A percentile compares a stretch with the other conserved stretches of the same genome.
Conservation (phyloP, 768 basidiomycete genomes). For the Cubamyces sp. region DNA sequence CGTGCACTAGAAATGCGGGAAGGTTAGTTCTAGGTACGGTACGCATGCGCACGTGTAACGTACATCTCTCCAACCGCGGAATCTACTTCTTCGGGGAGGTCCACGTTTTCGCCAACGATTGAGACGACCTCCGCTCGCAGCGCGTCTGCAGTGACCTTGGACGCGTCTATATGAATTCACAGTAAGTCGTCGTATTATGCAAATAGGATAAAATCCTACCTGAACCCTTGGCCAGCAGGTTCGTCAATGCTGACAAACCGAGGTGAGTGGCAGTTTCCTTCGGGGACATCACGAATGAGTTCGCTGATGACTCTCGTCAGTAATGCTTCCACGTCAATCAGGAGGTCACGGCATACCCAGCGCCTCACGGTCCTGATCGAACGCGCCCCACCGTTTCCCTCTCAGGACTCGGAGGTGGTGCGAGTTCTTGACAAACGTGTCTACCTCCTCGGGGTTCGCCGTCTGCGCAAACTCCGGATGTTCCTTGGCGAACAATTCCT, state of each 20-base stretch:
- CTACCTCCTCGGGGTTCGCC: slow-evolving; percentile 58
- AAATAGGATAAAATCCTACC: slow-evolving; percentile 8
- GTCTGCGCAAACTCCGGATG: slow-evolving; percentile 46
- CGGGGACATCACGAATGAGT: slow-evolving; percentile 37
- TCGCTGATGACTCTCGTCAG: slow-evolving; percentile 8
- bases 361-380: slow-evolving; percentile 52
- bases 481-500: slow-evolving; percentile 46
- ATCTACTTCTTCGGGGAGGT: slow-evolving; percentile 57
- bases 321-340: not conserved
- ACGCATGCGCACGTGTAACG: slow-evolving; percentile 35
- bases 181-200: not conserved
- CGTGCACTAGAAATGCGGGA: slow-evolving; percentile 56
- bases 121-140: slow-evolving; percentile 55
- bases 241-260: slow-evolving; percentile 65
- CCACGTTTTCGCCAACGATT: slow-evolving; percentile 52
- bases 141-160: slow-evolving; percentile 50
- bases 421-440: slow-evolving; percentile 79
- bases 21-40: slow-evolving; percentile 15
- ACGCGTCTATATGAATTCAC: slow-evolving; percentile 21
- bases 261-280: slow-evolving; percentile 72
- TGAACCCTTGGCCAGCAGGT: slow-evolving; percentile 27
- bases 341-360: slow-evolving; percentile 48
- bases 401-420: slow-evolving; percentile 71
- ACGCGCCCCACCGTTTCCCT: slow-evolving; percentile 62
- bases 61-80: slow-evolving; percentile 81